Percentiles rank a stretch among this genome's conserved stretches.
phyloP scores from a whole-genome alignment of 2,329 filamentous ascomycete genomes.

The Fusarium denticulatum region DNA sequence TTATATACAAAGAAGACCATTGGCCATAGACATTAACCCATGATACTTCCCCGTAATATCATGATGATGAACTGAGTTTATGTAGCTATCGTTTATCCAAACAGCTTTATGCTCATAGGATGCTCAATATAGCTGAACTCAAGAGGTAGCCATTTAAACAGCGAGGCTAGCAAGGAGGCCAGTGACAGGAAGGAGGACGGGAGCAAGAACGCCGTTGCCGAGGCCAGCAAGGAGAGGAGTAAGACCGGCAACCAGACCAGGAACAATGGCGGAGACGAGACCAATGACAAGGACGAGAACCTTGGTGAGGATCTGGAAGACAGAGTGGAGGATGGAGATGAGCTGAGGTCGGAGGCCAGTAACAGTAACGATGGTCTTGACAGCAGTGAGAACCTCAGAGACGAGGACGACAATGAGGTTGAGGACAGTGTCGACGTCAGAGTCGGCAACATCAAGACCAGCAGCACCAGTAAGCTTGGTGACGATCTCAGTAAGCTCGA shows the following conservation, averaged over 20 bases:
- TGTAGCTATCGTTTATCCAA: background rate
- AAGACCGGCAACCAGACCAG: slow-evolving; percentile 40
- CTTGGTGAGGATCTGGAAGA: slow-evolving; percentile 43
- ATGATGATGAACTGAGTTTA: background rate
- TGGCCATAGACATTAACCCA: background rate
- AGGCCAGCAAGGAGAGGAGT: slow-evolving; percentile 43
- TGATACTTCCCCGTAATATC: background rate
- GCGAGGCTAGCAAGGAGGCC: slow-evolving; percentile 38
- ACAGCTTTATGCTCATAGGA: background rate
- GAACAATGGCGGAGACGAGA: slow-evolving; percentile 37
- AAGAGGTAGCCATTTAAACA: background rate
- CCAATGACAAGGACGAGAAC: slow-evolving; percentile 39
- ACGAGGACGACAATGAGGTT: slow-evolving; percentile 35
- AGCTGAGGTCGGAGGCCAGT: slow-evolving; percentile 41
- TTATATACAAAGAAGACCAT: slow-evolving; percentile 12
- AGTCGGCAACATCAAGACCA: slow-evolving; percentile 32
- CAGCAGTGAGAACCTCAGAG: slow-evolving; percentile 32
- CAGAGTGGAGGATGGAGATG: slow-evolving; percentile 40
- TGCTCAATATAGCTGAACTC: background rate
- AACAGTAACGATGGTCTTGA: slow-evolving; percentile 37
- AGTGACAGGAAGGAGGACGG: slow-evolving; percentile 41
- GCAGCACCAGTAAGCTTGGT: slow-evolving; percentile 34
- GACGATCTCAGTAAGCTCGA: slow-evolving; percentile 40
- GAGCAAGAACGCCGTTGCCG: slow-evolving; percentile 39
- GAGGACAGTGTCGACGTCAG: slow-evolving; percentile 41